phyloP scores from a whole-genome alignment of 2,329 filamentous ascomycete species.

The Pestalotiopsis sp. region DNA sequence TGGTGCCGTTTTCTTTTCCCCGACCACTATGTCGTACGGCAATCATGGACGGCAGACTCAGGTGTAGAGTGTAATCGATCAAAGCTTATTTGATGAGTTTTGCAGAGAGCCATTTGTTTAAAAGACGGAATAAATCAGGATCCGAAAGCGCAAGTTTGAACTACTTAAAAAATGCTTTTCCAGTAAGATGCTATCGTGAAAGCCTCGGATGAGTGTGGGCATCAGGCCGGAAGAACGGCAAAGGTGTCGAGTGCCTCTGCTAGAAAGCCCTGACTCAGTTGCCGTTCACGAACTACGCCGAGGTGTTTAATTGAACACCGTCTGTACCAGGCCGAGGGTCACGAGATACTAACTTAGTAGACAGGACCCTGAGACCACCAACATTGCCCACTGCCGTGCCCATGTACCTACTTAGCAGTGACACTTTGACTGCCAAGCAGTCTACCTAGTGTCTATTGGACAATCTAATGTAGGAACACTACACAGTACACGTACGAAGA shows the following conservation, averaged over 20 bases:
- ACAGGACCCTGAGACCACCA: neutral
- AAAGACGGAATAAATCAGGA: neutral
- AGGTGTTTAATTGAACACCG: neutral
- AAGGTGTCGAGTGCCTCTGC: neutral
- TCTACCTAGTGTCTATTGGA: too few relatives aligned
- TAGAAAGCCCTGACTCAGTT: neutral
- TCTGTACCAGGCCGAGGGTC: neutral
- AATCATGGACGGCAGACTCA: neutral
- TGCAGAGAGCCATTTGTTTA: neutral
- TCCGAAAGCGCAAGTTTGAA: neutral
- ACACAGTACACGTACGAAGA: too few relatives aligned
- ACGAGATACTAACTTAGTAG: neutral
- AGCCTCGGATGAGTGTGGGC: neutral
- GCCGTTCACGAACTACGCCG: neutral
- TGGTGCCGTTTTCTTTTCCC: neutral
- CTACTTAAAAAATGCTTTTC: neutral
- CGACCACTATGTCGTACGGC: neutral
- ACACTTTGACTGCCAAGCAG: too few relatives aligned
- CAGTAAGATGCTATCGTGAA: neutral
- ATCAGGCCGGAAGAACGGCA: neutral
- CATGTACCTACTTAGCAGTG: neutral
- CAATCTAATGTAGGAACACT: too few relatives aligned
- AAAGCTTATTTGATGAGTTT: neutral
- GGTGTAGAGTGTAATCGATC: neutral
- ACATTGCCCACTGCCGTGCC: neutral